Base-by-base conservation (phyloP, 129 eudicot genomes). In the Helichrysum umbraculigerum region DNA sequence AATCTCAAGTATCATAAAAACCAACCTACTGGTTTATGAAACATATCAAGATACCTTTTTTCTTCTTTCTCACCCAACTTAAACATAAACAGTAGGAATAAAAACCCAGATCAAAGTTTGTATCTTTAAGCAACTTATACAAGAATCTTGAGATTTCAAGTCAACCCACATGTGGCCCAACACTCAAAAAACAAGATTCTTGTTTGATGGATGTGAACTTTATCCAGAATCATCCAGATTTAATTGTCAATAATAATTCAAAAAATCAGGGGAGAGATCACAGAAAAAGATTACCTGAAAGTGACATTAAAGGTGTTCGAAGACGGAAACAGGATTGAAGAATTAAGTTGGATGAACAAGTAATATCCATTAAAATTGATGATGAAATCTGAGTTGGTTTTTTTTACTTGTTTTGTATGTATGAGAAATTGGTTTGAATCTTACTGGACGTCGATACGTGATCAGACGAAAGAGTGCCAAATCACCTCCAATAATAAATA, bases 51-150 rank as follows among this genome's bases (percentile, higher is more conserved):
- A 4, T 8, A 35, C 47, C 22, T 35, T 35, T 35, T 5, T 35
- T 37, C 37, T 69, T 11, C n/a, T 10, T 10, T 12, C 52, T 12
- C 16, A 47, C 19, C 32, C 17, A 7, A 28, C 19, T 28, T 59
- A 47, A 59, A 37, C 68, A 70, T 22, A 70, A 70, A 59, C 62
- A 42, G 51, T 58, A 69, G 69, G n/a, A n/a, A n/a, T n/a, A n/a
- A n/a, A 77, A 7, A 37, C 28, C 81, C 51, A 71, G 66, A 79
- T 71, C 73, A 70, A 51, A 30, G 28, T 51, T 50, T 50, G 51
- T 28, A 47, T 47, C 54, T 47, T 71, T 64, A 65, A 63, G 66
- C 30, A 21, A 62, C 17, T 50, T 71, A 63, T 63, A 42, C 70
- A 25, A 72, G 21, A 59, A 64, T 25, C 69, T 52, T 28, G 39